Conservation (phyloP, 768 basidiomycete species). For the Filobasidium floriforme region DNA sequence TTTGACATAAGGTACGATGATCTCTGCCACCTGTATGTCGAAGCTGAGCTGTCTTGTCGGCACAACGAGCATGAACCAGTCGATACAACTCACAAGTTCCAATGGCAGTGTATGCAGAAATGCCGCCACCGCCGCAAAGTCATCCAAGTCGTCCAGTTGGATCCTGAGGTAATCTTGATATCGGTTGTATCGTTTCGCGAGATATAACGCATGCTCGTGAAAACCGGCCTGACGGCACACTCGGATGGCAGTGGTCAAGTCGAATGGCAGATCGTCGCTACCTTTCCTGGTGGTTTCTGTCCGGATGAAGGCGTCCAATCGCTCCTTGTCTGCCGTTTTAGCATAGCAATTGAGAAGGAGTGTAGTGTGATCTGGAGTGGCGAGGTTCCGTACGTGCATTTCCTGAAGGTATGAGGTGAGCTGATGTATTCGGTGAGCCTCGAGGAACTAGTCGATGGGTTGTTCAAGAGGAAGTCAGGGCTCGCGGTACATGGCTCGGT, state of each 20-base stretch:
- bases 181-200: conserved; percentile 80
- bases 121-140: conserved; percentile 68
- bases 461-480: background rate
- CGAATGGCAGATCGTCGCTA: conserved; percentile 74
- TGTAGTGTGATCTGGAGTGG: conserved; percentile 94
- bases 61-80: background rate
- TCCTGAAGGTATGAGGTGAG: conserved; percentile 94
- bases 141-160: conserved; percentile 82
- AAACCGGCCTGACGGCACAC: conserved; percentile 96
- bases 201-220: conserved; percentile 86
- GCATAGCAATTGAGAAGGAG: conserved; percentile 95
- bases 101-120: conserved; percentile 74
- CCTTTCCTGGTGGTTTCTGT: conserved; percentile 57
- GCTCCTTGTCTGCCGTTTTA: conserved; percentile 81
- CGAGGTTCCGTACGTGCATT: conserved; percentile 76
- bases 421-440: conserved; percentile 90
- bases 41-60: background rate
- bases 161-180: conserved; percentile 92
- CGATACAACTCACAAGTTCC: conserved; percentile 57
- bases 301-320: conserved; percentile 86
- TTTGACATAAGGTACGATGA: conserved; percentile 78
- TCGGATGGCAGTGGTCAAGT: conserved; percentile 90
- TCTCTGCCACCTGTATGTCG: conserved; percentile 60
- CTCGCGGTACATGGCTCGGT: background rate
- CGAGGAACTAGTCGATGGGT: conserved; percentile 65